These are phyloP conservation scores for Tetracladium setigerum DNA, from an alignment of 495 filamentous ascomycete species.

Conservation along the genomic window DNA sequence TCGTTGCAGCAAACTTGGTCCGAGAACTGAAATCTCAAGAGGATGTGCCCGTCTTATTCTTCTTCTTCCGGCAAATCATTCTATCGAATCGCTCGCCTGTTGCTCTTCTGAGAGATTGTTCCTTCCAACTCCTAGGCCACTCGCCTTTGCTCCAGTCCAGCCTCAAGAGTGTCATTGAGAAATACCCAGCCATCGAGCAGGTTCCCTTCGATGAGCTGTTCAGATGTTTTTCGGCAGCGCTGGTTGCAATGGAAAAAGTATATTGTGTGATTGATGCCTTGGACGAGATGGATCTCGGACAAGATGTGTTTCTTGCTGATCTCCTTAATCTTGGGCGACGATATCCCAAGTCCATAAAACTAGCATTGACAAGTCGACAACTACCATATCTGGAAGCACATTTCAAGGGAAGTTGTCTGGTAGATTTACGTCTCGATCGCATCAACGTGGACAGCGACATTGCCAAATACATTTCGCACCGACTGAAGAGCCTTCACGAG, in stretches of 20 bases:
- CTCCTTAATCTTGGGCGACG: not conserved
- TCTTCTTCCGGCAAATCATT: slow-evolving; percentile 48
- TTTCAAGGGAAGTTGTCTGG: not conserved
- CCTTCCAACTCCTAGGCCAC: slow-evolving; percentile 31
- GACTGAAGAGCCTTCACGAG: not conserved
- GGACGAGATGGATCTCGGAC: slow-evolving; percentile 28
- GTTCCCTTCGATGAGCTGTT: slow-evolving; percentile 1
- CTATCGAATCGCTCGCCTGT: slow-evolving; percentile 34
- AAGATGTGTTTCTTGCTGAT: not conserved
- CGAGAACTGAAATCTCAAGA: not conserved
- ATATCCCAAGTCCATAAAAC: not conserved
- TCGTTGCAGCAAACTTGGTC: not conserved
- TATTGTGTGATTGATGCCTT: slow-evolving; percentile 40
- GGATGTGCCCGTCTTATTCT: slow-evolving; percentile 32
- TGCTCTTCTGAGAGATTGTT: slow-evolving; percentile 34
- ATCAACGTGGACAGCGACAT: not conserved
- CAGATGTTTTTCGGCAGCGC: slow-evolving; percentile 18
- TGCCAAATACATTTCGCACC: not conserved
- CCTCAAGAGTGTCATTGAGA: slow-evolving; percentile 18
- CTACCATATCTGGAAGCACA: not conserved
- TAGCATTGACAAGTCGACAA: not conserved
- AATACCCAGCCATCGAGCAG: slow-evolving; percentile 15
- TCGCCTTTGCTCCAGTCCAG: slow-evolving; percentile 29
- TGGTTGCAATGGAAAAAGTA: slow-evolving; percentile 25
- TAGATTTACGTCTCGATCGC: not conserved